These are phyloP conservation scores for Chionographis japonica DNA, from an alignment of 106 monocot genomes.

Conservation along the genomic window DNA sequence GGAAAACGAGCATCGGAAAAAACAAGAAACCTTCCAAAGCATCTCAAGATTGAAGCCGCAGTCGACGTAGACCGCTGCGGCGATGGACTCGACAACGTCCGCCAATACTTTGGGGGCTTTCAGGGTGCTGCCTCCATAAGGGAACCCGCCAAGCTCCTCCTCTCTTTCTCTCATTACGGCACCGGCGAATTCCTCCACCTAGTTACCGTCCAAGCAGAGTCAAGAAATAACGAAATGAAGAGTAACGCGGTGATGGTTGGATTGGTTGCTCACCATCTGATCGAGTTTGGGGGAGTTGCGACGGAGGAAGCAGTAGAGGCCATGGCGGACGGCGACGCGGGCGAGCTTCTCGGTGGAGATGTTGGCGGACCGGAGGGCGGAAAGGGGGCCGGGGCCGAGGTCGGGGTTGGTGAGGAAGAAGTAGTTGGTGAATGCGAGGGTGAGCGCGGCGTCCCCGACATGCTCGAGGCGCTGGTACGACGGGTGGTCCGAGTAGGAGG, in stretches of 20 bases:
- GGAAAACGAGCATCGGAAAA: not conserved
- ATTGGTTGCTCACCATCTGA: not conserved
- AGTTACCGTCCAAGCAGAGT: not conserved
- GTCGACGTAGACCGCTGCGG: constrained; percentile 53
- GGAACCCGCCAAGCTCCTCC: constrained; percentile 3
- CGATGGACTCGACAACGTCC: constrained; percentile 56
- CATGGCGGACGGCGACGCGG: constrained; percentile 29
- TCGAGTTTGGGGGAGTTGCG: constrained; percentile 21
- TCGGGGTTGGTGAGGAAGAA: constrained; percentile 23
- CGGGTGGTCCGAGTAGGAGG: constrained; percentile 9
- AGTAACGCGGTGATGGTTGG: not conserved
- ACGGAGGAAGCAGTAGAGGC: constrained; percentile 29
- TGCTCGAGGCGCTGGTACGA: constrained; percentile 49
- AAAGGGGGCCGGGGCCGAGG: constrained; percentile 18
- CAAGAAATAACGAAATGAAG: not conserved
- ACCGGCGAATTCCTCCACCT: constrained; percentile 31
- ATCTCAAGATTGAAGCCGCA: constrained; percentile 41
- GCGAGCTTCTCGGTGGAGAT: constrained; percentile 44
- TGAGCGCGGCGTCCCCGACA: constrained; percentile 38
- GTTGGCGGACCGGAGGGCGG: constrained; percentile 34
- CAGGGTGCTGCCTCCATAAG: constrained; percentile 28
- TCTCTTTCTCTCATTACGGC: constrained; percentile 17
- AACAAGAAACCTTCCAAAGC: constrained; percentile 30
- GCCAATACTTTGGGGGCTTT: constrained; percentile 62
- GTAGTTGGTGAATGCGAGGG: constrained; percentile 30